Base-by-base conservation (phyloP, 2,329 filamentous ascomycete species). In the Hypocrella siamensis region DNA sequence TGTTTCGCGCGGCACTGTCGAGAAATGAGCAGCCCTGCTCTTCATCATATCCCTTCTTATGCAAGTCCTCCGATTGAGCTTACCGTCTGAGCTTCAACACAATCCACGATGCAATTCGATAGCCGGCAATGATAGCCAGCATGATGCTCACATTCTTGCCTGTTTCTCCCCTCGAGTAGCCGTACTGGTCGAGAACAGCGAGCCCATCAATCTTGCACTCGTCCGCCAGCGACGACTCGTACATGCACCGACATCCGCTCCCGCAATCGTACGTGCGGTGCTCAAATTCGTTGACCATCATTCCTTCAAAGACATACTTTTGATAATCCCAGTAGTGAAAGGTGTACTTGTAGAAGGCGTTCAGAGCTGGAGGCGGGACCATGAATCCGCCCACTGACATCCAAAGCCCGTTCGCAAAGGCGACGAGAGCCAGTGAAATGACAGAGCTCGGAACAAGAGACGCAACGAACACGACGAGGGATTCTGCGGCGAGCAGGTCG, bases 241-340 rank as follows among this genome's bases (percentile, higher is more conserved):
- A 90, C 70, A 82, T 78, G 57, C 83, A 92, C 26, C 65, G 63
- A 42, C 73, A 84, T 0, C 52, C 53, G 4, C 38, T 31, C 1
- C 42, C 47, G 4, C 39, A 62, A 54, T 26, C 39, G 15, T 81
- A 92, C 3, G 58, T 65, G 11, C 80, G 61, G 14, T 67, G 41
- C 1, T 60, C 58, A 49, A 93, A 90, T 56, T 93, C 81, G 46
- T 90, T 92, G 32, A 88, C 75, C 81, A 92, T 90, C 83, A 93
- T 90, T 11, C 81, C 83, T 47, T 88, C 73, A 49, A 92, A 93
- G 4, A 92, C 83, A 44, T 86, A 92, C 26, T 63, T 69, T 49
- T 88, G 82, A 46, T 92, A 92, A 49, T 92, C 80, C 47, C 86
- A 86, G 52, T 86, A 92, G 48, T 86, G 79, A 44, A 90, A 90